Evolutionary conservation across 2,329 filamentous ascomycete genomes (phyloP).

Genomic region (Ceratocystis albifundus): DNA sequence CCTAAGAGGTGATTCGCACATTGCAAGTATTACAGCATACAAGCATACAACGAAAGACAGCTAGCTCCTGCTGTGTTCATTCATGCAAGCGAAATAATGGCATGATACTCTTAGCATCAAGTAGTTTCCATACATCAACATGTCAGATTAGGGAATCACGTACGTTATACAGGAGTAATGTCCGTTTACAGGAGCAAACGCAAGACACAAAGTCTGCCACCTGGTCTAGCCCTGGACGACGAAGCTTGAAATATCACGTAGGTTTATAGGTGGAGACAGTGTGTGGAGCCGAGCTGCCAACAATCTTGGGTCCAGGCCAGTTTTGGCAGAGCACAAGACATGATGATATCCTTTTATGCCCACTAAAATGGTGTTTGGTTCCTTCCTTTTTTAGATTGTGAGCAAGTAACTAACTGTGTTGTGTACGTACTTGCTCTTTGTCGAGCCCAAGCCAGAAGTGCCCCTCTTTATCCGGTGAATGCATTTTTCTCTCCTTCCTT

Average conservation of each 20-base stretch:
- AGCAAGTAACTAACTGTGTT: no score
- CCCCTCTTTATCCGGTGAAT: no score
- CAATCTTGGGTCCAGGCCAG: neutral
- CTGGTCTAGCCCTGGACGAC: neutral
- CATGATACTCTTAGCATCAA: constrained; percentile 1
- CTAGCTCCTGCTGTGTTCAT: constrained; percentile 23
- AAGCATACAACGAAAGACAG: constrained; percentile 24
- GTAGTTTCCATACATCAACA: neutral
- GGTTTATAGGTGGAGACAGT: neutral
- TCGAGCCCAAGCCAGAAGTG: no score
- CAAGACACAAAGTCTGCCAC: neutral
- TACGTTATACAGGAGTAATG: neutral
- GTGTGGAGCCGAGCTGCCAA: constrained; percentile 1
- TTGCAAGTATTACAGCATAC: neutral
- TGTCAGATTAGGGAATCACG: neutral
- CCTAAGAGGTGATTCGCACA: neutral
- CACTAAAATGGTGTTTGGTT: no score
- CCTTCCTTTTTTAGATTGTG: no score
- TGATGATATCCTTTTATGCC: neutral
- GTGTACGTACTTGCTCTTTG: no score
- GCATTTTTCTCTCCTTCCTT: no score
- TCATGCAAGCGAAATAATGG: constrained; percentile 5
- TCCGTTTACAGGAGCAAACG: neutral
- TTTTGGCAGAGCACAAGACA: neutral
- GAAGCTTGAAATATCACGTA: neutral